Conservation (phyloP, 1,284 basidiomycete genomes). For the Anthracocystis panici-leucophaei region DNA sequence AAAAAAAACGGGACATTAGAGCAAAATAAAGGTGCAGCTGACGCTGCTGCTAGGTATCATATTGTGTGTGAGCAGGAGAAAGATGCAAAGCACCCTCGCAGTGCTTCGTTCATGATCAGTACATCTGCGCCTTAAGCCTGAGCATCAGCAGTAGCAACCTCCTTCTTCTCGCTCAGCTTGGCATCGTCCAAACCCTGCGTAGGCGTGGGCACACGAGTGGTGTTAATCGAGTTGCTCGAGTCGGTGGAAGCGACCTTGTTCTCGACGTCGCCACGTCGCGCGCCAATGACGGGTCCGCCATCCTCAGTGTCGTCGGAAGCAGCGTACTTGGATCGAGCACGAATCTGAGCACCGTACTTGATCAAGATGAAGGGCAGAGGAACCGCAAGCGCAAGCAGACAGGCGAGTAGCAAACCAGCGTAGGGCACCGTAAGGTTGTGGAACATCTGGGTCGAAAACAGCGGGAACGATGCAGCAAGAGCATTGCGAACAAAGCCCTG, state of each 20-base stretch:
- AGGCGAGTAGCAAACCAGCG: conserved; percentile 55
- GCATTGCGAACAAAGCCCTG: conserved; percentile 60
- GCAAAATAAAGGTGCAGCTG: background rate
- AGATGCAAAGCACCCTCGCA: background rate
- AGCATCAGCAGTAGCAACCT: conserved; percentile 13
- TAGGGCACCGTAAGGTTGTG: conserved; percentile 52
- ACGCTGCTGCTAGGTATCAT: conserved; percentile 18
- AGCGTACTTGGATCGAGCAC: conserved; percentile 57
- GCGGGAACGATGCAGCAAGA: conserved; percentile 53
- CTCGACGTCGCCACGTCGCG: conserved; percentile 40
- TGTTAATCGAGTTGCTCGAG: conserved; percentile 25
- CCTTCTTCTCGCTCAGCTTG: conserved; percentile 27
- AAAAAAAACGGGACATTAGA: background rate
- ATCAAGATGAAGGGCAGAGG: conserved; percentile 59
- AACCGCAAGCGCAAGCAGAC: conserved; percentile 47
- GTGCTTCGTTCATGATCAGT: background rate
- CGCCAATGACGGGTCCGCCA: conserved; percentile 47
- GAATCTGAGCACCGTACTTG: conserved; percentile 56
- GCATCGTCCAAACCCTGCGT: conserved; percentile 24
- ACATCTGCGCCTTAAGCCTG: background rate
- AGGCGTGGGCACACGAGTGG: conserved; percentile 33
- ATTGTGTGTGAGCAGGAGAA: background rate
- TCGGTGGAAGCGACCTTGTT: conserved; percentile 23
- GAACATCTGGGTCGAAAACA: conserved; percentile 62
- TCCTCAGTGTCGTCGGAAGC: conserved; percentile 44